Evolutionary conservation across 2,329 filamentous ascomycete species (phyloP), one percentile per base, ranked within the genome.

Genomic region (Coniella vitis): DNA sequence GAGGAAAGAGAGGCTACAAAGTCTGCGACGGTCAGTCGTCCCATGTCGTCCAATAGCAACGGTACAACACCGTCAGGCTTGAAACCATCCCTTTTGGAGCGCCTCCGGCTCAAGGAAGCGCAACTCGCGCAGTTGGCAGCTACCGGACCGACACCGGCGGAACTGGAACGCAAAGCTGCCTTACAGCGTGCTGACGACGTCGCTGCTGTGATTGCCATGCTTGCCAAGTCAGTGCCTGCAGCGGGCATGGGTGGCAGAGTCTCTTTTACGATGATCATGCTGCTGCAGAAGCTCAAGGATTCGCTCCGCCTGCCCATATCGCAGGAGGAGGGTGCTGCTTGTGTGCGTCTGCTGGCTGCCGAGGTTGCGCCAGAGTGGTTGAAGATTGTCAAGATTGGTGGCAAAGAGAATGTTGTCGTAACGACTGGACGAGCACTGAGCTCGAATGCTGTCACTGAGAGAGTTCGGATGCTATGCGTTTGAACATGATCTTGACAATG

Each of bases 1-100:
- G 67, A 75, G 56, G 64, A 72, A 52, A 69, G 69, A 45, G 64
- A 65, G 21, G 55, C 62, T 13, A 41, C 58, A 52, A 58, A 58
- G 32, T 56, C 47, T 58, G 59, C 38, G 16, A 39, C 9, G 21
- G n/a, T n/a, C 17, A 56, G 63, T 4, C 50, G 10, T 29, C 25
- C 5, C 25, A 29, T 10, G 10, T 10, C 64, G 0, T 56, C 65
- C 48, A 55, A 67, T 34, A 75, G 73, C 52, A 54, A 68, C 1
- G 70, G 72, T 43, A 72, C 68, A 38, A 64, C 66, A 39, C 25
- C 25, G 25, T 17, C 40, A 9, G 44, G 25, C 25, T 14, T 32
- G 5, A 73, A 82, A 67, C 81, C 85, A 69, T 80, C 79, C 46
- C 78, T 94, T 20, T 73, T 93, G 49, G 86, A 90, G 63, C 83